These are phyloP conservation scores for Mycena latifolia DNA, from an alignment of 768 basidiomycete species.

Conservation along the genomic window DNA sequence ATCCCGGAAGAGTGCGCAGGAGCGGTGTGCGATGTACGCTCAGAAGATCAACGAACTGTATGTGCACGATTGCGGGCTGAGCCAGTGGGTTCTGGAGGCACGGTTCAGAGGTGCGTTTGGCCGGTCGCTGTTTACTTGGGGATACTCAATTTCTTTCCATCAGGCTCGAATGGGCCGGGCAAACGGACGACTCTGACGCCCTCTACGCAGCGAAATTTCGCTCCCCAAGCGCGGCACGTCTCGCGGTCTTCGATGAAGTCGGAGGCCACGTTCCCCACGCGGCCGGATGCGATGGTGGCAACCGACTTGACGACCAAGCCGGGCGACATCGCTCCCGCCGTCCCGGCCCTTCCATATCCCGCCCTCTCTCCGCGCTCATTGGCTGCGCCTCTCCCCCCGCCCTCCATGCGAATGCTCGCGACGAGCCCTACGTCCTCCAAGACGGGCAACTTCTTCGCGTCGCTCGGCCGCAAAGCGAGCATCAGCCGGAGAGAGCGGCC, in stretches of 20 bases:
- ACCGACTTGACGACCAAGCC: constrained; percentile 73
- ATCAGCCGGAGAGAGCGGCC: constrained; percentile 51
- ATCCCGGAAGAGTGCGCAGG: constrained; percentile 65
- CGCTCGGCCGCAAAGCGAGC: constrained; percentile 80
- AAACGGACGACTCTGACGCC: constrained; percentile 47
- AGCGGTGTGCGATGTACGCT: constrained; percentile 81
- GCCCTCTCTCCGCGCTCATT: constrained; percentile 31
- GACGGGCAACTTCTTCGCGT: constrained; percentile 78
- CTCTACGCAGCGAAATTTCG: constrained; percentile 54
- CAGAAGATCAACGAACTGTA: constrained; percentile 88
- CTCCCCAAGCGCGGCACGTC: constrained; percentile 71
- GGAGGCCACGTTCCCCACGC: constrained; percentile 82
- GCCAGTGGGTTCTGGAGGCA: constrained; percentile 77
- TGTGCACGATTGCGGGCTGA: constrained; percentile 79
- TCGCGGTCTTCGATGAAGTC: constrained; percentile 81
- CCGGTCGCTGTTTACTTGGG: not conserved
- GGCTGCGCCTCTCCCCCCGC: constrained; percentile 46
- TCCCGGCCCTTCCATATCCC: constrained; percentile 81
- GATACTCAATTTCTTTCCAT: constrained; percentile 23
- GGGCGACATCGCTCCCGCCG: constrained; percentile 65
- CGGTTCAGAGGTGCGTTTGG: constrained; percentile 64
- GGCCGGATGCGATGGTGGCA: constrained; percentile 82
- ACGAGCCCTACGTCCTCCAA: constrained; percentile 57
- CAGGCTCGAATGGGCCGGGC: constrained; percentile 45
- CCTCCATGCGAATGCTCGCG: constrained; percentile 63